These are phyloP conservation scores for Aspergillus costaricaensis DNA, from an alignment of 2,329 filamentous ascomycete species.

Conservation along the genomic window DNA sequence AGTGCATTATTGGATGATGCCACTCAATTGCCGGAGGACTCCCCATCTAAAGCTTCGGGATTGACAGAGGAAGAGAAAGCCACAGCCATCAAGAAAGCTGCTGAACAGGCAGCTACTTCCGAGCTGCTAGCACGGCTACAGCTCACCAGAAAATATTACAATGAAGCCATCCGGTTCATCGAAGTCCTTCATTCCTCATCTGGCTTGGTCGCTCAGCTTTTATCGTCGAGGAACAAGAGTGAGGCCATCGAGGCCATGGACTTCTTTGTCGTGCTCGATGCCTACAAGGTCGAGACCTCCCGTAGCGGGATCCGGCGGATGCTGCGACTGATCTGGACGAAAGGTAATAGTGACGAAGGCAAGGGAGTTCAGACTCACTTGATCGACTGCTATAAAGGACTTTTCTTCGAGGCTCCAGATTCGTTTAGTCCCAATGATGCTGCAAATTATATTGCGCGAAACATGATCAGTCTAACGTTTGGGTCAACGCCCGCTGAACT, in stretches of 20 bases:
- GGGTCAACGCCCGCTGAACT: conserved; percentile 92
- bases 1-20: conserved; percentile 81
- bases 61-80: conserved; percentile 80
- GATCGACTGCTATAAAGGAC: conserved; percentile 91
- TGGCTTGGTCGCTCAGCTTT: conserved; percentile 76
- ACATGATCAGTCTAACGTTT: conserved; percentile 99
- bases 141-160: conserved; percentile 84
- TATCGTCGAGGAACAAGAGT: conserved; percentile 95
- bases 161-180: conserved; percentile 92
- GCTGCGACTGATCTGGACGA: conserved; percentile 97
- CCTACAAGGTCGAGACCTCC: conserved; percentile 93
- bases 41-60: conserved; percentile 64
- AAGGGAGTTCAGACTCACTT: conserved; percentile 96
- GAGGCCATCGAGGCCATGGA: conserved; percentile 99
- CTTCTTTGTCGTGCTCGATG: conserved; percentile 92
- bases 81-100: conserved; percentile 73
- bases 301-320: conserved; percentile 91
- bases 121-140: conserved; percentile 87
- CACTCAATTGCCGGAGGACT: conserved; percentile 70
- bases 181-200: conserved; percentile 85
- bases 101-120: conserved; percentile 83
- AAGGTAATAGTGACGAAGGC: conserved; percentile 97
- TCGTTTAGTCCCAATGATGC: conserved; percentile 85
- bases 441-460: conserved; percentile 92
- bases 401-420: conserved; percentile 95